A percentile compares a stretch with the other conserved stretches of the same genome.
These are phyloP conservation scores for Epichloe glyceriae DNA, from an alignment of 2,329 filamentous ascomycete genomes.

Conservation along the genomic window DNA sequence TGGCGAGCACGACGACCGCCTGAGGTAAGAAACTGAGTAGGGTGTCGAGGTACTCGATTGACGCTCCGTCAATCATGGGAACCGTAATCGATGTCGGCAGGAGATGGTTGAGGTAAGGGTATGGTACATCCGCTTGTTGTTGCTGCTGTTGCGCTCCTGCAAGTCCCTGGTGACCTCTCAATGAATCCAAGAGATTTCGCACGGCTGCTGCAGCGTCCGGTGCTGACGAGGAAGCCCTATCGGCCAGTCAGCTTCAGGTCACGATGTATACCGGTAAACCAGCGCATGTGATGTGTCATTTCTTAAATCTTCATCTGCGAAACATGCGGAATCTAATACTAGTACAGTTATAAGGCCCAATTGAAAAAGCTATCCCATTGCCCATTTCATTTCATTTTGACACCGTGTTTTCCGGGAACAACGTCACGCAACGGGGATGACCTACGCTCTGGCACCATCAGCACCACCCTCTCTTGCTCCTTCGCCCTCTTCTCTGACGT, in stretches of 20 bases:
- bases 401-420: conserved; percentile 9
- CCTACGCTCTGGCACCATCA: conserved; percentile 99
- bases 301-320: conserved; percentile 13
- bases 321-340: conserved; percentile 14
- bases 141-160: conserved; percentile 22
- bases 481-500: conserved; percentile 81
- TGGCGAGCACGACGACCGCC: conserved; percentile 61
- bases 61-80: conserved; percentile 54
- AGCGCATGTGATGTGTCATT: conserved; percentile 7
- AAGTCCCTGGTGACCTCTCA: conserved; percentile 43
- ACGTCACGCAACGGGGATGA: conserved; percentile 30
- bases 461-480: conserved; percentile 82
- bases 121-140: conserved; percentile 41
- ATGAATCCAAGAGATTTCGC: conserved; percentile 76
- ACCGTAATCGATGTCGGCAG: conserved; percentile 67
- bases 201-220: conserved; percentile 66
- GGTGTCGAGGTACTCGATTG: conserved; percentile 55
- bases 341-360: conserved; percentile 16
- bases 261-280: background rate
- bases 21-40: conserved; percentile 71
- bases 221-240: conserved; percentile 45
- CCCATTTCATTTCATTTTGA: conserved; percentile 3
- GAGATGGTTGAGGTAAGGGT: conserved; percentile 76
- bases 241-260: conserved; percentile 28
- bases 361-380: conserved; percentile 4